Evolutionary conservation across 768 basidiomycete species (phyloP).

Genomic region (Suillus discolor): DNA sequence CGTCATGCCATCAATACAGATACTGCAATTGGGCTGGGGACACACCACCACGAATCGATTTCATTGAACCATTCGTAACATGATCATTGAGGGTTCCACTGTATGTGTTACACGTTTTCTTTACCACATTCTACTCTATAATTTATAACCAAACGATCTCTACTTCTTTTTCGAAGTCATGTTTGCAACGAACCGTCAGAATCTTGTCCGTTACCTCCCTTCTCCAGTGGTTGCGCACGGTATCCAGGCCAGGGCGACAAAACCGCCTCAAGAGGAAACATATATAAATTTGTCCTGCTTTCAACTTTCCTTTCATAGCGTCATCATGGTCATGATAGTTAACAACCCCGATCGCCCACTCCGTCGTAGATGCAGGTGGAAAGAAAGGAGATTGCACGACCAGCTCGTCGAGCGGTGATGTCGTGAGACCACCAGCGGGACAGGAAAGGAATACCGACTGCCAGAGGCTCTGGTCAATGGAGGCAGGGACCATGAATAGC

Average conservation of each 20-base stretch:
- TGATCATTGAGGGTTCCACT: too few species aligned
- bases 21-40: too few species aligned
- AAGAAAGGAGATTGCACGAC: conserved; percentile 2
- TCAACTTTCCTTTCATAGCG: not conserved
- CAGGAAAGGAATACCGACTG: conserved; percentile 7
- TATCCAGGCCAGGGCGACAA: not conserved
- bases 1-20: too few species aligned
- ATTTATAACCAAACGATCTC: conserved; percentile 2
- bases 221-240: not conserved
- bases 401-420: not conserved
- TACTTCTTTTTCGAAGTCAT: not conserved
- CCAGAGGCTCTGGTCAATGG: not conserved
- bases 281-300: not conserved
- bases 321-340: conserved; percentile 6
- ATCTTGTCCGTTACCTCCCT: not conserved
- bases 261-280: conserved; percentile 9
- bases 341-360: conserved; percentile 12
- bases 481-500: conserved; percentile 2
- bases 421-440: not conserved
- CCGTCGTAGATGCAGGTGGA: conserved; percentile 2
- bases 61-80: too few species aligned
- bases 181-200: not conserved
- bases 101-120: too few species aligned
- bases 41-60: too few species aligned
- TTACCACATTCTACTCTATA: not conserved